Evolutionary conservation across 2,329 filamentous ascomycete genomes (phyloP).

Genomic region (Hirsutella thompsonii): DNA sequence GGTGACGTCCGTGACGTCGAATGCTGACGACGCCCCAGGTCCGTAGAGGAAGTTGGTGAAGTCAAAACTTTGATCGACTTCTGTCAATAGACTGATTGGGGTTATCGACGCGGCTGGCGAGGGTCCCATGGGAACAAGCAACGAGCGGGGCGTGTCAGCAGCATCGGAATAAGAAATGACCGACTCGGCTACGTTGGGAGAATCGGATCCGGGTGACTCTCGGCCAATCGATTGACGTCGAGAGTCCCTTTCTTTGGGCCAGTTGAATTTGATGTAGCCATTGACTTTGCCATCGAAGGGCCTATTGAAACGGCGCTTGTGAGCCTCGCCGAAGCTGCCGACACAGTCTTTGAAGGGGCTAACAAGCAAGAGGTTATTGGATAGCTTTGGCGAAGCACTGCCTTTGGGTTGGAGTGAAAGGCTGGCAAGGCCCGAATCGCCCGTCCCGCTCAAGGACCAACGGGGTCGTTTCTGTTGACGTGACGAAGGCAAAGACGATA

Average conservation of each 20-base stretch:
- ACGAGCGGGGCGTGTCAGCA: background rate
- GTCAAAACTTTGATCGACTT: background rate
- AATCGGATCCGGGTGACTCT: background rate
- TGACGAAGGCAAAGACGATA: constrained; percentile 1
- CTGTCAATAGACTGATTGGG: background rate
- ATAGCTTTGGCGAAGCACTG: background rate
- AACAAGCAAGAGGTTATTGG: constrained; percentile 3
- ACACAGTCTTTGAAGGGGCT: constrained; percentile 21
- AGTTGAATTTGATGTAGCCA: constrained; percentile 25
- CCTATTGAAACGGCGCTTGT: constrained; percentile 13
- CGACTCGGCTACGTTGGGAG: constrained; percentile 2
- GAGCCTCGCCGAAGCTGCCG: constrained; percentile 13
- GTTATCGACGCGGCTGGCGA: background rate
- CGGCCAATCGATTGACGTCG: background rate
- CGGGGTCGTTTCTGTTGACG: constrained; percentile 7
- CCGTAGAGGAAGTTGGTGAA: constrained; percentile 1
- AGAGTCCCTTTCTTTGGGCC: constrained; percentile 11
- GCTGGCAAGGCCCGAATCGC: background rate
- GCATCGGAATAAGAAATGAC: background rate
- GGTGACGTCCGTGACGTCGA: background rate
- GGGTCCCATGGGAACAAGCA: background rate
- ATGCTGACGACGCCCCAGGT: background rate
- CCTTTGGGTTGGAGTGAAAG: background rate
- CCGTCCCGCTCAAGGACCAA: constrained; percentile 4
- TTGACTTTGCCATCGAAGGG: constrained; percentile 21